Base-by-base conservation (phyloP, 352 stramenopile species). In the Nothophytophthora sp. region DNA sequence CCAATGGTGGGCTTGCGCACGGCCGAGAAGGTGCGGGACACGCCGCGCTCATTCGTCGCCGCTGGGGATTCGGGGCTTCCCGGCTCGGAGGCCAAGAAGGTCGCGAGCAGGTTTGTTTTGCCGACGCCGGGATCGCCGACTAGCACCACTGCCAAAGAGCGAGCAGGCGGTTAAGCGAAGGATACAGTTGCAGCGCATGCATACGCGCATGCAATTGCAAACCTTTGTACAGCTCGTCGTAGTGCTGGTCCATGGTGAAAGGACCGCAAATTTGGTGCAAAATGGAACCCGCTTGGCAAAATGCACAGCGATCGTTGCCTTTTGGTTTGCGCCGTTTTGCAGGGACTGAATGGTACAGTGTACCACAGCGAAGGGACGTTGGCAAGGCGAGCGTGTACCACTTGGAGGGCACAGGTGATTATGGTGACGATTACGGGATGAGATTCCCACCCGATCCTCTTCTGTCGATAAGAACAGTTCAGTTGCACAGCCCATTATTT, bases 21-120 rank as follows among this genome's bases (percentile, higher is more conserved):
- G 7, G 67, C 60, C 6, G 70, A 81, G 42, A 84, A 88, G 20
- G 59, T 63, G 25, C 71, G 75, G 7, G 72, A 63, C 4, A 73
- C 45, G 19, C 71, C 71, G 13, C 81, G 29, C 0, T 51, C 63
- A 34, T 69, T 68, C n/a, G 55, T 41, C 12, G 42, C 13, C 4
- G n/a, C n/a, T n/a, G n/a, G n/a, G n/a, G n/a, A n/a, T n/a, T n/a
- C n/a, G n/a, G n/a, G 40, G 9, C 68, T 64, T n/a, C 61, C 48
- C 2, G 61, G 62, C n/a, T 82, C 60, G 5, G 60, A 47, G 0
- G 76, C 60, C 47, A 95, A 51, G 69, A 97, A 81, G 51, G 81
- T 71, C 57, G 76, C 77, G 18, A 97, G 81, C 16, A 97, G 71
- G 52, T 91, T 96, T 11, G 81, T 97, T 61, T 97, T 97, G 33